phyloP scores from a whole-genome alignment of 2,329 filamentous ascomycete species.

The Neofusicoccum cordaticola region DNA sequence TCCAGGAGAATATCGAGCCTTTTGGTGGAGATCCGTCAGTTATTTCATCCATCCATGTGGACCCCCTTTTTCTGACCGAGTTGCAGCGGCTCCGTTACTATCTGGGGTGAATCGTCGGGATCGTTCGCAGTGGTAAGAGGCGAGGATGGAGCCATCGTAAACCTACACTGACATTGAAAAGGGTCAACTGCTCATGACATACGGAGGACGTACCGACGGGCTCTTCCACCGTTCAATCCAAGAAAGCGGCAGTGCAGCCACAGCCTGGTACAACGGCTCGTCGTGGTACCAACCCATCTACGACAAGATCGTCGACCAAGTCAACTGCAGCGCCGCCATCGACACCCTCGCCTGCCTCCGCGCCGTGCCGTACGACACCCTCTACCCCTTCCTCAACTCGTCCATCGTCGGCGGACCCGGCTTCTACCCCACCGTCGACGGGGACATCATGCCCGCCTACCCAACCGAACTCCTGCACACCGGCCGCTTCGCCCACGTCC shows the following conservation, averaged over 20 bases:
- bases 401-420: slow-evolving; percentile 8
- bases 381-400: slow-evolving; percentile 19
- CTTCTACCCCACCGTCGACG: slow-evolving; percentile 16
- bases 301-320: slow-evolving; percentile 27
- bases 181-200: slow-evolving; percentile 35
- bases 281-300: slow-evolving; percentile 28
- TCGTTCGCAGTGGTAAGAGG: slow-evolving; percentile 10
- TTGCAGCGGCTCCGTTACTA: slow-evolving; percentile 1
- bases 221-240: slow-evolving; percentile 39
- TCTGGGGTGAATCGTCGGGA: slow-evolving; percentile 15
- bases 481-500: slow-evolving; percentile 14
- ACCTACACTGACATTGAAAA: not conserved
- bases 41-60: too few species aligned
- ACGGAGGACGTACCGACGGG: slow-evolving; percentile 33
- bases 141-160: not conserved
- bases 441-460: slow-evolving; percentile 10
- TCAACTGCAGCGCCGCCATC: slow-evolving; percentile 25
- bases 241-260: slow-evolving; percentile 37
- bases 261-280: slow-evolving; percentile 38
- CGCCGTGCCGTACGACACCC: slow-evolving; percentile 21
- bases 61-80: not conserved
- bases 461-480: slow-evolving; percentile 1
- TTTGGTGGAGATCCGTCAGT: slow-evolving; percentile 9
- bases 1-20: slow-evolving; percentile 13
- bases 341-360: slow-evolving; percentile 12